These are phyloP conservation scores for Claviceps cyperi DNA, from an alignment of 2,329 filamentous ascomycete species.

Conservation along the genomic window DNA sequence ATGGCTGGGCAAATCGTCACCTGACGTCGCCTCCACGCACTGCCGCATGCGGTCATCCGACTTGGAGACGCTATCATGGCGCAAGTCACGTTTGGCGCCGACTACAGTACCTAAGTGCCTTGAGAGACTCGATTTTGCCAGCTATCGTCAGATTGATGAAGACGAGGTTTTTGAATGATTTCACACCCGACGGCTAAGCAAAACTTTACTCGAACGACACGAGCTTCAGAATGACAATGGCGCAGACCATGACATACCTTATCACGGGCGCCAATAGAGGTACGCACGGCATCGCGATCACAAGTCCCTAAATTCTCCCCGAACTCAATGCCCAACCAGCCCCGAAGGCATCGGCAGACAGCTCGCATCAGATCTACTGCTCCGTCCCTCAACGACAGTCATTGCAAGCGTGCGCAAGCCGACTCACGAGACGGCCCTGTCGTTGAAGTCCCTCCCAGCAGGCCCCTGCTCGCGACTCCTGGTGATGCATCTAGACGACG, in stretches of 20 bases:
- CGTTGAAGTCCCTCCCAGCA: constrained; percentile 16
- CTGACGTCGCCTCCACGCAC: no score
- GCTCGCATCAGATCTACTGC: constrained; percentile 7
- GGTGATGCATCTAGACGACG: constrained; percentile 19
- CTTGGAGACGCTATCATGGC: no score
- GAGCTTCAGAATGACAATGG: not conserved
- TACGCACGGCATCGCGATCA: not conserved
- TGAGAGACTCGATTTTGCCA: no score
- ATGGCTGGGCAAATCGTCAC: no score
- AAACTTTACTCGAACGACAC: no score
- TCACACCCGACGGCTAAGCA: no score
- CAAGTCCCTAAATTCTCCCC: not conserved
- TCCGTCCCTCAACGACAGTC: constrained; percentile 16
- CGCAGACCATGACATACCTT: constrained; percentile 3
- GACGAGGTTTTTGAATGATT: no score
- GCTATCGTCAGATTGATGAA: no score
- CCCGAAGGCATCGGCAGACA: constrained; percentile 8
- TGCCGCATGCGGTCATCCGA: no score
- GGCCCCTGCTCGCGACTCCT: constrained; percentile 22
- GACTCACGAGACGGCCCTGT: constrained; percentile 6
- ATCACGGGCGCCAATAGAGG: constrained; percentile 8
- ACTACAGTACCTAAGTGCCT: no score
- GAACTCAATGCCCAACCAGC: not conserved
- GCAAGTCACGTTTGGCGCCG: no score
- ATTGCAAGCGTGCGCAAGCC: constrained; percentile 26